These are phyloP conservation scores for Ustilaginoidea virens DNA, from an alignment of 2,329 filamentous ascomycete genomes.

Conservation along the genomic window DNA sequence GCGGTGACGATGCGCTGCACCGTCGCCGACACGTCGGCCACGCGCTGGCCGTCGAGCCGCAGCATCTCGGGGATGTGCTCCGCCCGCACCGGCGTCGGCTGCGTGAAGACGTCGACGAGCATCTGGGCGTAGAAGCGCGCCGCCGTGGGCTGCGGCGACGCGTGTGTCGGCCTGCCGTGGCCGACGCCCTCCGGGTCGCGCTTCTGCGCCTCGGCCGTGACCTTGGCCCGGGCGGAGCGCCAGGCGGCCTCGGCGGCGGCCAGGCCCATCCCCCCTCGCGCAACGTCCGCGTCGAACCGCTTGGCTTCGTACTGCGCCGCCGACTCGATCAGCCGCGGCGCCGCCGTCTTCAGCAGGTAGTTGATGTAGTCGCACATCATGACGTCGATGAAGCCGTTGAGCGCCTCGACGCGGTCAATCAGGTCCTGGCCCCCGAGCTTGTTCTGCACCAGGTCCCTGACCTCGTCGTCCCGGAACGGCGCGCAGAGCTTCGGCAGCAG, in stretches of 20 bases:
- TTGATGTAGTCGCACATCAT: constrained; percentile 74
- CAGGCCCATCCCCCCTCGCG: constrained; percentile 37
- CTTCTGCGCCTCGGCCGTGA: constrained; percentile 48
- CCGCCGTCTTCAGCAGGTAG: constrained; percentile 58
- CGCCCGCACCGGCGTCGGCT: constrained; percentile 37
- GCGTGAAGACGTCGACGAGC: constrained; percentile 60
- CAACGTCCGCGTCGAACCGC: constrained; percentile 50
- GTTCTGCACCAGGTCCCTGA: constrained; percentile 51
- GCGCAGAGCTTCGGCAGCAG: constrained; percentile 69
- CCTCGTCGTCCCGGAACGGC: constrained; percentile 63
- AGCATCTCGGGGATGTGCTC: constrained; percentile 58
- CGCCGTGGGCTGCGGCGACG: constrained; percentile 47
- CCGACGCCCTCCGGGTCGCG: constrained; percentile 55
- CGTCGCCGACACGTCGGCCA: constrained; percentile 25
- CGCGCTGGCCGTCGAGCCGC: constrained; percentile 49
- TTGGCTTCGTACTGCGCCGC: constrained; percentile 61
- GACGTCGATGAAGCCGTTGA: constrained; percentile 61
- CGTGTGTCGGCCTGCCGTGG: constrained; percentile 41
- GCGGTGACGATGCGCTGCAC: constrained; percentile 50
- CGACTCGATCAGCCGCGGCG: constrained; percentile 55
- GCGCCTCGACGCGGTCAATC: constrained; percentile 59
- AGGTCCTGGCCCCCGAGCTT: constrained; percentile 45
- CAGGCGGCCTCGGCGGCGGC: constrained; percentile 50
- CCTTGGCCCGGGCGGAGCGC: constrained; percentile 46
- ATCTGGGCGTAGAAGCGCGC: constrained; percentile 64